Base-by-base conservation (phyloP, 2,329 filamentous ascomycete species). In the Aspergillus proliferans region DNA sequence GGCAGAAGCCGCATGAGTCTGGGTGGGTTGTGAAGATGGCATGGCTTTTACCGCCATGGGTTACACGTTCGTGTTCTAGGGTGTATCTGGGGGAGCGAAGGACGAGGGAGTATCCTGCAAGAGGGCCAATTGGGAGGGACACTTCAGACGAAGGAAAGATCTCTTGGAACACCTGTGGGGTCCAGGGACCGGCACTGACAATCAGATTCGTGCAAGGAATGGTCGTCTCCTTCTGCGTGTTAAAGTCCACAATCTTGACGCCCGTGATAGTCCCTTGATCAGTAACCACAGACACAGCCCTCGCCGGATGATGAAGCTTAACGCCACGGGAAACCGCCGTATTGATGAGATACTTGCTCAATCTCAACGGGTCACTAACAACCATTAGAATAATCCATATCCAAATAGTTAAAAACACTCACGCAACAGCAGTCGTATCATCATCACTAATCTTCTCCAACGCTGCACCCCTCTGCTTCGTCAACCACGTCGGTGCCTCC, bases 71-170 rank as follows among this genome's bases (percentile, higher is more conserved):
- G 7, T 63, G 59, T 6, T 61, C 55, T 10, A 57, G 44, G 2
- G 58, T 68, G 52, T 51, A 72, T 66, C 76, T 71, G 1, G 84
- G 81, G 5, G 80, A 82, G 49, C 73, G 78, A 4, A 91, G 67
- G 2, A 90, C 78, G 7, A 92, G 68, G 15, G 85, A 88, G 66
- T 91, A 83, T 0, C 87, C 88, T 0, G 85, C 85, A 4, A 90
- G 71, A 15, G 80, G 76, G 3, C 73, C 71, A 39, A 89, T 72
- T 0, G 82, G 80, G 19, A 90, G 69, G 9, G 71, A 64, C 1
- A 76, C 59, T 2, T 59, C 60, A 1, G 84, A 76, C 0, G 65
- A 59, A 0, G 81, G 81, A 60, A 92, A 91, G 14, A 92, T 76
- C 0, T 72, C 69, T 2, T 69, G 57, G 61, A 88, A 85, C n/a